Evolutionary conservation across 495 filamentous ascomycete genomes (phyloP).

Genomic region (Podospora conica): DNA sequence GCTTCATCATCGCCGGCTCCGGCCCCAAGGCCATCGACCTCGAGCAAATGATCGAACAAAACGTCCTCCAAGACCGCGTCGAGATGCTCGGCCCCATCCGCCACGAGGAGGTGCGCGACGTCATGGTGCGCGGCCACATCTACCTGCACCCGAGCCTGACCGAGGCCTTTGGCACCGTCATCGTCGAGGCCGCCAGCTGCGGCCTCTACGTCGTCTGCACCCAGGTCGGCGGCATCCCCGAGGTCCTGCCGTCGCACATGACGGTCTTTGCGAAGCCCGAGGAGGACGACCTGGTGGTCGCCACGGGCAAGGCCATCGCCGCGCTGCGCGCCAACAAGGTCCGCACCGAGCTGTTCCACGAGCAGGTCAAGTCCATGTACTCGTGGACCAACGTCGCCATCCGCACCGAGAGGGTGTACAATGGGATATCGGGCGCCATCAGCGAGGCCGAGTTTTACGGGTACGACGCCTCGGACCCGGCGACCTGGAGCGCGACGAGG

Average conservation of each 20-base stretch:
- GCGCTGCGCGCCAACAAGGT: constrained; percentile 75
- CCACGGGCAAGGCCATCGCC: constrained; percentile 75
- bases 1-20: constrained; percentile 93
- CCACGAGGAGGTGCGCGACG: constrained; percentile 93
- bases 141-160: constrained; percentile 93
- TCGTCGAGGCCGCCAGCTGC: constrained; percentile 93
- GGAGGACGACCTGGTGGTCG: constrained; percentile 80
- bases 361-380: constrained; percentile 96
- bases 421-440: constrained; percentile 79
- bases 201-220: constrained; percentile 96
- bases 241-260: constrained; percentile 91
- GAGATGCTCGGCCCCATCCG: constrained; percentile 86
- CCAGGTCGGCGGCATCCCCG: constrained; percentile 91
- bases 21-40: constrained; percentile 96
- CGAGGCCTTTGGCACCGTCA: constrained; percentile 94
- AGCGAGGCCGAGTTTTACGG: constrained; percentile 84
- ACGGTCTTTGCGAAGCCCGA: constrained; percentile 89
- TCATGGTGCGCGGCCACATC: constrained; percentile 97
- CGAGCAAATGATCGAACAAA: constrained; percentile 94
- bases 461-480: constrained; percentile 51
- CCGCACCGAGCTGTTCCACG: constrained; percentile 88
- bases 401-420: constrained; percentile 90
- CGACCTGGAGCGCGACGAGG: constrained; percentile 64
- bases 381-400: constrained; percentile 92
- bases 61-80: constrained; percentile 90